A percentile compares a stretch with the other conserved stretches of the same genome.
phyloP scores from a whole-genome alignment of 139 green algal genomes.

The Chlamydomonas schloesseri region DNA sequence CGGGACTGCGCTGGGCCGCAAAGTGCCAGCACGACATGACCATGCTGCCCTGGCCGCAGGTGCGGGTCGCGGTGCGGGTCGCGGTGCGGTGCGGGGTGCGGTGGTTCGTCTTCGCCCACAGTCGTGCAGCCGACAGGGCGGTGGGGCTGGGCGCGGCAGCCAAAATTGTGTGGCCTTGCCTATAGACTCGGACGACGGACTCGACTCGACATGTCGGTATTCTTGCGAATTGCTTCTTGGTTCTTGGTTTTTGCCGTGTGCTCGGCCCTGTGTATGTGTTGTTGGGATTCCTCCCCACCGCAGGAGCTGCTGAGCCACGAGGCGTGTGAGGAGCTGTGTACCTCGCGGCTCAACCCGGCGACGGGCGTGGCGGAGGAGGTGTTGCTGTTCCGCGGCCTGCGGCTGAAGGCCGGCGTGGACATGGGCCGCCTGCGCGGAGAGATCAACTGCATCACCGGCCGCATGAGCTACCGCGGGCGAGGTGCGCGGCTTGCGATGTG shows the following conservation, averaged over 20 bases:
- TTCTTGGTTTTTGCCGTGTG: too few species aligned
- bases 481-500: neutral
- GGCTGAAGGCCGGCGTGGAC: conserved; percentile 53
- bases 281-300: too few species aligned
- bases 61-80: neutral
- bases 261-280: too few species aligned
- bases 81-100: too few species aligned
- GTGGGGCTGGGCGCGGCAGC: too few species aligned
- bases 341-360: neutral
- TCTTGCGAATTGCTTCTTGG: too few species aligned
- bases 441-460: conserved; percentile 52
- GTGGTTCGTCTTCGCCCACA: too few species aligned
- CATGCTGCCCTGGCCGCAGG: conserved; percentile 33
- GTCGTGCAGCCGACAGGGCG: too few species aligned
- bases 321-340: conserved; percentile 25
- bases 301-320: conserved; percentile 44
- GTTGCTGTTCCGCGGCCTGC: conserved; percentile 46
- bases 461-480: conserved; percentile 36
- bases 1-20: conserved; percentile 17
- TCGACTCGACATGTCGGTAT: too few species aligned
- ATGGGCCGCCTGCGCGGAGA: conserved; percentile 46
- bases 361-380: conserved; percentile 21
- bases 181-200: too few species aligned
- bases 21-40: conserved; percentile 34
- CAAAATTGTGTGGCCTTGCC: too few species aligned